Conservation (phyloP, 129 eudicot genomes). For the Lactuca sativa region DNA sequence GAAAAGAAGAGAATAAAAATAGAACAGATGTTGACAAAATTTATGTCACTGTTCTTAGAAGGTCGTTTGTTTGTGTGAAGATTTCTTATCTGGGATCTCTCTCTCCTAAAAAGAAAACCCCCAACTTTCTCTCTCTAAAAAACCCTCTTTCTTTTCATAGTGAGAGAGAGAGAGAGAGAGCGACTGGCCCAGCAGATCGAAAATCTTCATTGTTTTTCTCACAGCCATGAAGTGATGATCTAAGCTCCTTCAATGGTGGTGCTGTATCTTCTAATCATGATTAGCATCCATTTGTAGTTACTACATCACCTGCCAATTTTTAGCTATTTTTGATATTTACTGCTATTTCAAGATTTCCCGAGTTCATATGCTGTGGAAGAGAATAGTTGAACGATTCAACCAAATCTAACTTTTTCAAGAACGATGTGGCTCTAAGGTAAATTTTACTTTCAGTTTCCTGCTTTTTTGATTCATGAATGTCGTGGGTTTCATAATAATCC, state of each 20-base stretch:
- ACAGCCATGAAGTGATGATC: constrained; percentile 43
- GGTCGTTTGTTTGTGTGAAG: constrained; percentile 80
- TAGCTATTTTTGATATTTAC: constrained; percentile 6
- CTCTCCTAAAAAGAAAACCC: constrained; percentile 35
- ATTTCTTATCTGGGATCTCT: constrained; percentile 95
- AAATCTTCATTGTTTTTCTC: constrained; percentile 50
- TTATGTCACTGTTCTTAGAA: constrained; percentile 79
- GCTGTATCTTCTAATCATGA: constrained; percentile 11
- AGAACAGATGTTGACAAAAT: constrained; percentile 90
- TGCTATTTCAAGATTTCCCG: constrained; percentile 23
- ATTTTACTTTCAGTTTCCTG: constrained; percentile 22
- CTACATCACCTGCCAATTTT: not conserved
- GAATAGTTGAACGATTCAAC: constrained; percentile 37
- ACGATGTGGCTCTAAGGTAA: constrained; percentile 84
- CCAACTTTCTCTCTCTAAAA: constrained; percentile 17
- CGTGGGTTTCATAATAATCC: not conserved
- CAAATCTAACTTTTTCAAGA: constrained; percentile 32
- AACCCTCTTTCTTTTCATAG: constrained; percentile 33
- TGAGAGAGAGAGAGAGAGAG: constrained; percentile 31
- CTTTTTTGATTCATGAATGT: constrained; percentile 25
- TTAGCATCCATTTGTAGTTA: not conserved
- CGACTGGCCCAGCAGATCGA: constrained; percentile 64
- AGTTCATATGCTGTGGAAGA: constrained; percentile 25
- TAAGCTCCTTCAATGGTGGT: constrained; percentile 52
- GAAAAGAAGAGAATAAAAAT: constrained; percentile 62